Evolutionary conservation across 1,284 basidiomycete genomes (phyloP).

Genomic region (Clitocybe nebularis): DNA sequence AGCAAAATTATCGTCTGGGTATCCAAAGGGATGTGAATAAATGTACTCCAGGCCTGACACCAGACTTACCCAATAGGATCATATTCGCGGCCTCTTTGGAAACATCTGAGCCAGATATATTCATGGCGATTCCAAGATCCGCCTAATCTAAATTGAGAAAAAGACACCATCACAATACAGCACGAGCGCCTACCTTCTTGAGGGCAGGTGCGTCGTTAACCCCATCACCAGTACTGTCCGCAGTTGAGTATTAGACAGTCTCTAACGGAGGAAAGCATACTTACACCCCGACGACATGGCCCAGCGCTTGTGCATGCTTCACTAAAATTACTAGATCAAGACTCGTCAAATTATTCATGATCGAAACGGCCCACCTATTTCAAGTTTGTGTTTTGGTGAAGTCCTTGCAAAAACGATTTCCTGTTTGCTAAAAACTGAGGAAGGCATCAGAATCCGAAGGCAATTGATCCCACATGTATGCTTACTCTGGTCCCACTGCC

Average conservation of each 20-base stretch:
- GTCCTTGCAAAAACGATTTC: slow-evolving; percentile 73
- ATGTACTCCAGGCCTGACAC: not conserved
- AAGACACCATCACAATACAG: no score
- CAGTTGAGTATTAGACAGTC: slow-evolving; percentile 4
- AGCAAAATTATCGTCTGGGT: slow-evolving; percentile 61
- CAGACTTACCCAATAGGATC: slow-evolving; percentile 54
- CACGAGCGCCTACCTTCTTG: slow-evolving; percentile 42
- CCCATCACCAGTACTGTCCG: slow-evolving; percentile 57
- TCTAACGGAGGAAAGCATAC: slow-evolving; percentile 20
- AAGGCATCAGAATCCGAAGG: slow-evolving; percentile 6
- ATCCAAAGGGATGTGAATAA: no score
- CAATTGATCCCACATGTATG: not conserved
- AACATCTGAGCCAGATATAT: slow-evolving; percentile 68
- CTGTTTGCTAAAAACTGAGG: slow-evolving; percentile 55
- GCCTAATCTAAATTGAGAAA: slow-evolving; percentile 37
- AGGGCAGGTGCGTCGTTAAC: slow-evolving; percentile 70
- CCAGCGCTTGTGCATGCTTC: slow-evolving; percentile 64
- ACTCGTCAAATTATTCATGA: not conserved
- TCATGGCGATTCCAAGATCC: slow-evolving; percentile 74
- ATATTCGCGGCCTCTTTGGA: slow-evolving; percentile 74
- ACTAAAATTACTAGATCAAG: slow-evolving; percentile 35
- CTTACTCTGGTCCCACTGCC: slow-evolving; percentile 69
- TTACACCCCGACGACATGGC: slow-evolving; percentile 69
- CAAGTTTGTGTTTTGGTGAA: slow-evolving; percentile 68
- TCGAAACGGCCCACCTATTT: slow-evolving; percentile 47